Base-by-base conservation (phyloP, 257 asterid genomes). In the Lithospermum erythrorhizon region DNA sequence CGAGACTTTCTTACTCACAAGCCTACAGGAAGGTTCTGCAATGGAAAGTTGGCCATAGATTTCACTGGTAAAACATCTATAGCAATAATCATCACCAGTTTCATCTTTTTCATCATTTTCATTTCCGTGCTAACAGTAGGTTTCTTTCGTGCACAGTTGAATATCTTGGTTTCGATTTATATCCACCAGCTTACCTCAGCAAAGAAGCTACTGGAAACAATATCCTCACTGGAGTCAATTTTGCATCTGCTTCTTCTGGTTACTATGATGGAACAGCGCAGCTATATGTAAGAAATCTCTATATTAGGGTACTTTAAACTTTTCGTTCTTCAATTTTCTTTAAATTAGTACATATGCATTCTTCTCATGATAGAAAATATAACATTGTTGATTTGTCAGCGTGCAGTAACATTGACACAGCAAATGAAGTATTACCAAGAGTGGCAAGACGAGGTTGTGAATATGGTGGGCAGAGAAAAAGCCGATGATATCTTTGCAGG, bases 161-260 rank as follows among this genome's bases (percentile, higher is more conserved):
- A 57, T 80, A 72, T 68, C 81, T 87, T 15, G 97, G 96, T 30
- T 90, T 90, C 76, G 71, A 65, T 57, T 74, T 86, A 16, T 87
- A 87, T 64, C 95, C 94, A 4, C 97, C 96, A 0, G 82, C 96
- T 30, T 90, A 82, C 75, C 83, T 87, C 19, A 77, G 94, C 73
- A 69, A 64, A 63, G 91, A 82, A 21, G 94, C 89, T 25, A 58
- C 21, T 49, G 90, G 95, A 63, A 64, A 47, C 32, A 76, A 62
- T 53, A 80, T 83, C 41, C 81, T 84, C 27, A 70, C 68, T 5
- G 96, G 96, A 13, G 87, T 64, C 68, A 90, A 90, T 77, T 87
- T 90, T 45, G 96, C 95, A 7, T 90, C 97, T 4, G 95, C 96
- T 56, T 90, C 96, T 65, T 87, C 97, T 23, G 97, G 96, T 32